Base-by-base conservation (phyloP, 2,329 filamentous ascomycete species). In the Ceratocystis smalleyi region DNA sequence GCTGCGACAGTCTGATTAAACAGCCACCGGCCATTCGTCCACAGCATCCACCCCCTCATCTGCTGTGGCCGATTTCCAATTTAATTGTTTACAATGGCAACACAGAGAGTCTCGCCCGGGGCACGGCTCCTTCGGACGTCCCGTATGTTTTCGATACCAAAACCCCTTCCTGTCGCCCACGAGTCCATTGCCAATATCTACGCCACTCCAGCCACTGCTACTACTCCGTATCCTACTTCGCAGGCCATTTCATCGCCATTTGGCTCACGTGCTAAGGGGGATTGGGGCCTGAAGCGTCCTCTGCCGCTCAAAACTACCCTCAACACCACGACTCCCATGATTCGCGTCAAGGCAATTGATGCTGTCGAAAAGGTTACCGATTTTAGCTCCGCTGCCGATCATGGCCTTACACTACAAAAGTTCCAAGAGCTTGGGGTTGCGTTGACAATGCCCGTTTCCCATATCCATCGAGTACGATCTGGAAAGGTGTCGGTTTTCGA, bases 211-310 rank as follows among this genome's bases (percentile, higher is more conserved):
- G 67, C 70, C n/a, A 75, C 74, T 60, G 74, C 74, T 70, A 97
- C 92, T 15, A 79, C 83, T 67, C 81, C 83, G 35, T 88, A 87
- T 74, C 92, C 92, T n/a, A 90, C 85, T 62, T 82, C 88, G 72
- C 88, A 94, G 72, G 83, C 91, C 67, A 87, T 97, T 71, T 85
- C 86, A 15, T 91, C 90, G 0, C 86, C 90, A 5, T 77, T 81
- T 55, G 80, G 84, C 19, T 91, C 91, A 6, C 81, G 89, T 27
- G 77, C 79, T 49, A 83, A 83, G 71, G 92, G 92, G 43, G 92
- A 97, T 71, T 97, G 92, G 91, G 92, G 92, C 15, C 77, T 96
- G 70, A 97, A 97, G 77, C 81, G 92, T 64, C 80, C 90, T 0
- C 78, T 97, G 5, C 92, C 92, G 1, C 76, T 86, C 7, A 86